Base-by-base conservation (phyloP, 495 filamentous ascomycete genomes). In the Cenococcum geophilum region DNA sequence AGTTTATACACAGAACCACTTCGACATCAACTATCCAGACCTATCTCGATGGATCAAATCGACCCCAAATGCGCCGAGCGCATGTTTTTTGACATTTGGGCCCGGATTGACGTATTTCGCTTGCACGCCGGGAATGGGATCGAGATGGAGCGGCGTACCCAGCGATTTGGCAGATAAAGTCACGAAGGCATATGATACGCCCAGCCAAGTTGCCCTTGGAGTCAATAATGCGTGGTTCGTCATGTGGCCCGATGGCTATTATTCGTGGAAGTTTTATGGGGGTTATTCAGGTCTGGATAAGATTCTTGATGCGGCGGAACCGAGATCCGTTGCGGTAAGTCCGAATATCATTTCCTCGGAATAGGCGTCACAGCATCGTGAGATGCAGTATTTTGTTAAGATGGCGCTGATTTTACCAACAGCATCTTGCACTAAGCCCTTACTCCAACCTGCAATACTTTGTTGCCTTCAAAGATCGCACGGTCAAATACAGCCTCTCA, bases 171-270 rank as follows among this genome's bases (percentile, higher is more conserved):
- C n/a, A 6, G 66, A 68, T 35, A 68, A 68, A 35, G 59, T 68
- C 48, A 61, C 64, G 54, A 68, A 68, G 53, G 66, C 66, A 14
- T 65, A 37, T 54, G 66, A 68, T 40, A 68, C 66, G 22, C 66
- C 66, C 18, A 42, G 27, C 25, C 57, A 48, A 9, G 66, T 68
- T n/a, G 34, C 62, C 42, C 59, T 68, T 25, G 66, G 66, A 6
- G 50, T 62, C 47, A 61, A 68, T 5, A 52, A 65, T 36, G 66
- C 66, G 54, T 68, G 66, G 66, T 68, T 68, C 42, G 66, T 68
- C 50, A 61, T 68, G 62, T 68, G 66, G 66, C 62, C 66, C 10
- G 62, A 68, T 51, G 66, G 66, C 0, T 68, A 64, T 36, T 68
- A 52, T 37, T 12, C 54, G 4, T 68, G 66, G 66, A 68, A 68